These are phyloP conservation scores for Fomitopsis pinicola DNA, from an alignment of 1,284 basidiomycete genomes.

Conservation along the genomic window DNA sequence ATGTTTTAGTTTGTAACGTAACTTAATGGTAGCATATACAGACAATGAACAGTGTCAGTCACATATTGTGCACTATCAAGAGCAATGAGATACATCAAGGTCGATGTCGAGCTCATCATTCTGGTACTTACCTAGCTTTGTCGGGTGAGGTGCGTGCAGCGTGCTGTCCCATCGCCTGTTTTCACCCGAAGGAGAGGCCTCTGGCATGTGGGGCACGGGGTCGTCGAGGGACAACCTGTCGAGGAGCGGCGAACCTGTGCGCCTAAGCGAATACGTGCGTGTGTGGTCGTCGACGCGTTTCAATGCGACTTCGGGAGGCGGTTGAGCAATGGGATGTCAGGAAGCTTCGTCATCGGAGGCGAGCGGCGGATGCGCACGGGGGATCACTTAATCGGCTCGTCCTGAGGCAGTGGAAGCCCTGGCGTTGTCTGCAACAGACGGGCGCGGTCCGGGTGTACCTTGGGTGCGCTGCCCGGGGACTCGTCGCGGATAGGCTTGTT, in stretches of 20 bases:
- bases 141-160: too few species aligned
- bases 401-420: background rate
- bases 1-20: too few species aligned
- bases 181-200: slow-evolving; percentile 18
- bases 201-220: slow-evolving; percentile 5
- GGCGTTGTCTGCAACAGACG: slow-evolving; percentile 5
- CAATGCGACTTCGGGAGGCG: background rate
- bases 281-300: background rate
- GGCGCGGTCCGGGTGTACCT: slow-evolving; percentile 2
- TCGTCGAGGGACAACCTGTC: slow-evolving; percentile 31
- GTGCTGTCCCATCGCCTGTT: too few species aligned
- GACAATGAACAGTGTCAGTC: too few species aligned
- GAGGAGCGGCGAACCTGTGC: slow-evolving; percentile 29
- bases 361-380: slow-evolving; percentile 11
- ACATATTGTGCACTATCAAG: too few species aligned
- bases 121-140: too few species aligned
- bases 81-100: too few species aligned
- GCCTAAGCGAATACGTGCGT: slow-evolving; percentile 23
- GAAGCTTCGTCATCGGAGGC: slow-evolving; percentile 1
- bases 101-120: too few species aligned
- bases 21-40: too few species aligned
- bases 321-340: slow-evolving; percentile 1
- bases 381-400: slow-evolving; percentile 8
- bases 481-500: background rate
- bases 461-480: background rate